Conservation (phyloP, 352 stramenopile species). For the Hyaloperonospora brassicae region DNA sequence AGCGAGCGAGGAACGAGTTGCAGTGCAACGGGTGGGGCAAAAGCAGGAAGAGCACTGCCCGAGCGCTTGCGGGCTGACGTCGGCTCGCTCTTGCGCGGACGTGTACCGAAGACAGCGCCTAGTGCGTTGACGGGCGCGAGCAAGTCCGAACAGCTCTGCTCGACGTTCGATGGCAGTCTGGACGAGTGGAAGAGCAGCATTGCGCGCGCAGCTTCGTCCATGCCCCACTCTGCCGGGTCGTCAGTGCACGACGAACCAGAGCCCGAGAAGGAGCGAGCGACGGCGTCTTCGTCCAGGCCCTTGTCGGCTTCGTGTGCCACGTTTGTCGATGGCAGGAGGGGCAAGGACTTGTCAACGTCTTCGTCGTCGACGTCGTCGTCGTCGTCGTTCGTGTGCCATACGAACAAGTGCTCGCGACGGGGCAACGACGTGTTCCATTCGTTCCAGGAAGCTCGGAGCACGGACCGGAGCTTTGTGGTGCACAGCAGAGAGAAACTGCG, state of each 20-base stretch:
- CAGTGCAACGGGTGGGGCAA: constrained; percentile 17
- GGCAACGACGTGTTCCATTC: constrained; percentile 24
- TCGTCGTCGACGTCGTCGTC: constrained; percentile 9
- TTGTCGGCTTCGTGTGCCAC: constrained; percentile 16
- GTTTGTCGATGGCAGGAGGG: constrained; percentile 18
- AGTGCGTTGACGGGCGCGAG: constrained; percentile 10
- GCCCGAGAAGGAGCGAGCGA: constrained; percentile 21
- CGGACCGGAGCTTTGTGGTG: constrained; percentile 6
- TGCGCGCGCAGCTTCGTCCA: constrained; percentile 15
- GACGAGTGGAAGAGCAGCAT: constrained; percentile 10
- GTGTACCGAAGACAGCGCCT: constrained; percentile 20
- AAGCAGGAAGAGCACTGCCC: constrained; percentile 22
- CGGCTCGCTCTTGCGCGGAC: constrained; percentile 18
- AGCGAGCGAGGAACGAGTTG: background rate
- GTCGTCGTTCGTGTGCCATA: constrained; percentile 19
- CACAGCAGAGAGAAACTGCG: constrained; percentile 20
- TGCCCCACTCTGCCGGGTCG: constrained; percentile 6
- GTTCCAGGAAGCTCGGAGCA: constrained; percentile 14
- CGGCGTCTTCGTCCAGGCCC: constrained; percentile 14
- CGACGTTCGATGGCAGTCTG: constrained; percentile 13
- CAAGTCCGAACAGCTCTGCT: constrained; percentile 14
- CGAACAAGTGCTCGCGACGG: constrained; percentile 14
- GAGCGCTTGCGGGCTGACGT: constrained; percentile 13
- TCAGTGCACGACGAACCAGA: constrained; percentile 18
- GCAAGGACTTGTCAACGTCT: constrained; percentile 13